Conservation (phyloP, 306 rosid genomes). For the Vicia faba region DNA sequence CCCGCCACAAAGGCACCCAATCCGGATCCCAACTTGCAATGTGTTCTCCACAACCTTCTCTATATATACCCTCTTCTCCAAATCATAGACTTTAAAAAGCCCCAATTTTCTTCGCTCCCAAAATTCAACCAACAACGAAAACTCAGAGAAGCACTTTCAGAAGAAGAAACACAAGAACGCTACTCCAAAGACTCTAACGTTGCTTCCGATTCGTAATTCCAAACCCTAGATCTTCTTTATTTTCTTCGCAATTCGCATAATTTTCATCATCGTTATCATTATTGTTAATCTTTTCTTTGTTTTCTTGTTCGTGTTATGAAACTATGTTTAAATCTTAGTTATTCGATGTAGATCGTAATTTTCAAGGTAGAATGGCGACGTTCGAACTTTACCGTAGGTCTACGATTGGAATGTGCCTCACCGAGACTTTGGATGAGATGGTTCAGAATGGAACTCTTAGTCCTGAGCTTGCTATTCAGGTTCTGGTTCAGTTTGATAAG, state of each 20-base stretch:
- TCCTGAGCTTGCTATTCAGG: slow-evolving; percentile 95
- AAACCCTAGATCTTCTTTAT: slow-evolving; percentile 14
- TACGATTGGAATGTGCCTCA: slow-evolving; percentile 85
- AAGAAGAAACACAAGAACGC: slow-evolving; percentile 17
- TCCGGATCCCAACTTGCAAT: too few relatives aligned
- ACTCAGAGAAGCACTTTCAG: slow-evolving; percentile 26
- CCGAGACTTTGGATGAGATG: slow-evolving; percentile 94
- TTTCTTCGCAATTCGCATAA: background rate
- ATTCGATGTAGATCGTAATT: slow-evolving; percentile 52
- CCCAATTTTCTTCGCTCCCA: slow-evolving; percentile 70
- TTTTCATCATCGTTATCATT: background rate
- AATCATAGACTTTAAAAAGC: slow-evolving; percentile 74
- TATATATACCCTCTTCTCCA: slow-evolving; percentile 73
- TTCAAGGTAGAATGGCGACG: slow-evolving; percentile 67
- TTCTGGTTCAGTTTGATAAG: slow-evolving; percentile 95
- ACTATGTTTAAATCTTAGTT: background rate
- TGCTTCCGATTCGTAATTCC: slow-evolving; percentile 39
- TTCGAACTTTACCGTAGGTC: slow-evolving; percentile 91
- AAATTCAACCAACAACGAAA: slow-evolving; percentile 49
- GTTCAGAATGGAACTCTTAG: slow-evolving; percentile 80
- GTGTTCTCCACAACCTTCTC: slow-evolving; percentile 37
- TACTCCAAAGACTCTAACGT: slow-evolving; percentile 20
- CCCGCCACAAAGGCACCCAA: too few relatives aligned
- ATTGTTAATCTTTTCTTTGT: slow-evolving; percentile 2
- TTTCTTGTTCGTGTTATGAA: background rate